Percentiles rank a stretch among this genome's conserved stretches.
Conservation (phyloP, 164 flowering plant genomes). For the Stephania japonica region DNA sequence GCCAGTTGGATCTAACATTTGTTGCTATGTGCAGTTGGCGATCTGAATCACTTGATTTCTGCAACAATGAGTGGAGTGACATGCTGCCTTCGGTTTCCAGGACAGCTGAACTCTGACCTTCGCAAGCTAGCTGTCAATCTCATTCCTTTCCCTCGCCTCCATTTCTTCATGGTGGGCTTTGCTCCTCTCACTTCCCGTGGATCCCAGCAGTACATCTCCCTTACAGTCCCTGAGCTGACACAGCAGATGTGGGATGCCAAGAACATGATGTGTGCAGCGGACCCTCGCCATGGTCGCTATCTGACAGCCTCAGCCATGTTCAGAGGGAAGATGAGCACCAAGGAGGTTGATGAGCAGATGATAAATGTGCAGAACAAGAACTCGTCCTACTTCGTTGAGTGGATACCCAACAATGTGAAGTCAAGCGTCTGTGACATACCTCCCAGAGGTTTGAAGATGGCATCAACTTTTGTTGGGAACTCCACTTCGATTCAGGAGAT, state of each 20-base stretch:
- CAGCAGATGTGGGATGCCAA: slow-evolving; percentile 90
- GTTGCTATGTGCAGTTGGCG: slow-evolving; percentile 54
- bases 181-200: slow-evolving; percentile 84
- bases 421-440: slow-evolving; percentile 42
- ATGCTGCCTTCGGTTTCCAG: slow-evolving; percentile 80
- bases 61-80: slow-evolving; percentile 91
- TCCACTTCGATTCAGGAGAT: slow-evolving; percentile 80
- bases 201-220: slow-evolving; percentile 76
- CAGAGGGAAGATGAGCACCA: slow-evolving; percentile 82
- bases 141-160: slow-evolving; percentile 86
- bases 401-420: slow-evolving; percentile 61
- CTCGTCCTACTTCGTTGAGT: slow-evolving; percentile 83
- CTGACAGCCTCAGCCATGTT: slow-evolving; percentile 87
- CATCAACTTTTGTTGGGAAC: slow-evolving; percentile 75
- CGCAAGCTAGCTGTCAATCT: slow-evolving; percentile 76
- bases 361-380: slow-evolving; percentile 82
- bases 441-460: slow-evolving; percentile 60
- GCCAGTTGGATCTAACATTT: not conserved
- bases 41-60: slow-evolving; percentile 75
- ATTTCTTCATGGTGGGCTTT: slow-evolving; percentile 88
- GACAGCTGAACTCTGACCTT: slow-evolving; percentile 79
- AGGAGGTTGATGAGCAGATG: slow-evolving; percentile 84
- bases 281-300: slow-evolving; percentile 79
- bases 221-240: slow-evolving; percentile 78
- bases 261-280: slow-evolving; percentile 89